Base-by-base conservation (phyloP, 2,329 filamentous ascomycete genomes). In the Mycosphaerelloides madeirae region DNA sequence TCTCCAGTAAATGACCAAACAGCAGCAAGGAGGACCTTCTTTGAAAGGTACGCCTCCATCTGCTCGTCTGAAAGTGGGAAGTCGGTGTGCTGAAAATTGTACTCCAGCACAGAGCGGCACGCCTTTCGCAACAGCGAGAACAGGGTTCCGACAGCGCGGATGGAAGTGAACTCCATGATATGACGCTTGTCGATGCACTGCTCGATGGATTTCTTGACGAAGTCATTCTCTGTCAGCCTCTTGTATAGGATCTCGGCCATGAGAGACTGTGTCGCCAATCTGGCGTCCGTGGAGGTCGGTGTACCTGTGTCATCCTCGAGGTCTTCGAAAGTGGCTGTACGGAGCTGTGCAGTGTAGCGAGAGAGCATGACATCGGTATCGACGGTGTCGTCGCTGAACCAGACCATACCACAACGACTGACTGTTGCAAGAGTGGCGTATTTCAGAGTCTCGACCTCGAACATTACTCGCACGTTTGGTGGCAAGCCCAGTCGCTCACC, bases 371-470 rank as follows among this genome's bases (percentile, higher is more conserved):
- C 95, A 54, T 79, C 79, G 1, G 91, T 80, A 25, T 88, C 91
- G 31, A 99, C 91, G 20, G 90, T 97, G 62, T 98, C 94, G 60
- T 96, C 91, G 64, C 89, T 98, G 71, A 97, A 98, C 93, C 93
- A 99, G 12, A 99, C 94, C 93, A 99, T 99, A 77, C 93, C 93
- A 66, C 93, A 99, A 71, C 93, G 89, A 82, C 87, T 94, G 62
- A 99, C 93, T n/a, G 93, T 99, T 44, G 93, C 93, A 34, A 98
- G 79, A 0, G 93, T 99, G 29, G 93, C 93, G 64, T 98, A 98
- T 64, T 94, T 95, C 48, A 99, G 76, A 3, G 84, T 97, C 71
- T 98, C 94, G 29, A 99, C 93, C 72, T 99, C 93, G 61, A 99
- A 99, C 90, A 99, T 96, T 69, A 99, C 95, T 56, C 94, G 87